A percentile compares a stretch with the other conserved stretches of the same genome.
Conservation (phyloP, 345 rosid genomes). For the Aegle marmelos region DNA sequence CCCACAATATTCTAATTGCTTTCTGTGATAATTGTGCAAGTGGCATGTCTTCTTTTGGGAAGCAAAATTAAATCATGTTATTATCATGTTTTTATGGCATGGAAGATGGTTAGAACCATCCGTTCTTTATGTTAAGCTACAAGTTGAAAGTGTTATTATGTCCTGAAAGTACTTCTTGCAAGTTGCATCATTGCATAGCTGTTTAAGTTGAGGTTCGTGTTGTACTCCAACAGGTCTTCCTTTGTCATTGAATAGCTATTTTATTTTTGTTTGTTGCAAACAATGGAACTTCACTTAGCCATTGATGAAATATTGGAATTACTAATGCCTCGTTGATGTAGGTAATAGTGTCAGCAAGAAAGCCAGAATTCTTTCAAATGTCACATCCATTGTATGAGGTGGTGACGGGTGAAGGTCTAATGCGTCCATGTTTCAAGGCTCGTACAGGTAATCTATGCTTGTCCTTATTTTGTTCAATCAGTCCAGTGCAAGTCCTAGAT, state of each 20-base stretch:
- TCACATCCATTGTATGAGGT: conserved; percentile 94
- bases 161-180: not conserved
- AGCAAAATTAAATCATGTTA: not conserved
- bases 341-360: conserved; percentile 97
- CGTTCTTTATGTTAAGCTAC: not conserved
- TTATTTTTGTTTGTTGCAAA: not conserved
- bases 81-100: not conserved
- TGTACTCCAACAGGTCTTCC: not conserved
- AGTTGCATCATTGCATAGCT: conserved; percentile 5
- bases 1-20: not conserved
- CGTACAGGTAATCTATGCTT: conserved; percentile 50
- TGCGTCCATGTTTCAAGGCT: conserved; percentile 98
- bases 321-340: conserved; percentile 15
- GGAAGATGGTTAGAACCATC: not conserved
- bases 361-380: conserved; percentile 98
- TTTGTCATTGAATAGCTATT: not conserved
- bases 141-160: not conserved
- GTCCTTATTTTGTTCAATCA: conserved; percentile 13
- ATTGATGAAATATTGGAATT: not conserved
- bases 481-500: not conserved
- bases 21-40: no score
- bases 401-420: conserved; percentile 89
- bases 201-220: not conserved
- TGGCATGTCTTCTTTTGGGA: not conserved
- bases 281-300: not conserved